phyloP scores from a whole-genome alignment of 2,329 filamentous ascomycete species.

The Aspergillus eucalypticola region DNA sequence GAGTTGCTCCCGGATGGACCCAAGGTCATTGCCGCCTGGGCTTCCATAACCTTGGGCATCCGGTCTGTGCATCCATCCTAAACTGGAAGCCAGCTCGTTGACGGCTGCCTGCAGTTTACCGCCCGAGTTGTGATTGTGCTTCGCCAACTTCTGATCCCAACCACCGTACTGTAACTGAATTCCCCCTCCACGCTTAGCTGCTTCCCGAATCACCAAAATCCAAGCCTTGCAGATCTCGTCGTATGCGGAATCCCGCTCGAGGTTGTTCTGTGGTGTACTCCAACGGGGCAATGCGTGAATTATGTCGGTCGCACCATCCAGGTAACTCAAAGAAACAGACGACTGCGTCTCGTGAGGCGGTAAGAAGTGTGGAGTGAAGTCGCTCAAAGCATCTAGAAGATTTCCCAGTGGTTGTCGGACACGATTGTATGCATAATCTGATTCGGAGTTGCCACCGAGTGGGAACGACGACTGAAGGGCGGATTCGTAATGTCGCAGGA shows the following conservation, averaged over 20 bases:
- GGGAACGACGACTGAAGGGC: constrained; percentile 78
- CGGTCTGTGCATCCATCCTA: constrained; percentile 73
- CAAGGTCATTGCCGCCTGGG: constrained; percentile 41
- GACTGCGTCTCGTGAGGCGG: constrained; percentile 85
- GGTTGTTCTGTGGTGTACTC: constrained; percentile 82
- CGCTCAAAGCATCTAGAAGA: constrained; percentile 83
- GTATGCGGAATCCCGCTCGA: constrained; percentile 93
- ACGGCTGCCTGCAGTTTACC: constrained; percentile 80
- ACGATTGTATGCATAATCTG: constrained; percentile 93
- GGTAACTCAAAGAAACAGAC: constrained; percentile 79
- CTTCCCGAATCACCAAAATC: constrained; percentile 87
- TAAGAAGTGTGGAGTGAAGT: constrained; percentile 94
- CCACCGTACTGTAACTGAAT: constrained; percentile 85
- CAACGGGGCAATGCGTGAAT: constrained; percentile 88
- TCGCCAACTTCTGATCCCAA: constrained; percentile 85
- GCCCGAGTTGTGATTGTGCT: constrained; percentile 84
- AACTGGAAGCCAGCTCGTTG: constrained; percentile 69
- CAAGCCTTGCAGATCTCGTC: constrained; percentile 94
- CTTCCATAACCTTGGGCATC: constrained; percentile 30
- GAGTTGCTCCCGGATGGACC: constrained; percentile 57
- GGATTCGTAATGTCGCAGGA: constrained; percentile 79
- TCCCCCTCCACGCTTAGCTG: constrained; percentile 84
- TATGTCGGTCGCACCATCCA: constrained; percentile 86
- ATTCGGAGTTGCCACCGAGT: constrained; percentile 76
- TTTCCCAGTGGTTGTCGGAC: constrained; percentile 78